phyloP scores from a whole-genome alignment of 148 eudicot genomes.

The Cornus controversa region DNA sequence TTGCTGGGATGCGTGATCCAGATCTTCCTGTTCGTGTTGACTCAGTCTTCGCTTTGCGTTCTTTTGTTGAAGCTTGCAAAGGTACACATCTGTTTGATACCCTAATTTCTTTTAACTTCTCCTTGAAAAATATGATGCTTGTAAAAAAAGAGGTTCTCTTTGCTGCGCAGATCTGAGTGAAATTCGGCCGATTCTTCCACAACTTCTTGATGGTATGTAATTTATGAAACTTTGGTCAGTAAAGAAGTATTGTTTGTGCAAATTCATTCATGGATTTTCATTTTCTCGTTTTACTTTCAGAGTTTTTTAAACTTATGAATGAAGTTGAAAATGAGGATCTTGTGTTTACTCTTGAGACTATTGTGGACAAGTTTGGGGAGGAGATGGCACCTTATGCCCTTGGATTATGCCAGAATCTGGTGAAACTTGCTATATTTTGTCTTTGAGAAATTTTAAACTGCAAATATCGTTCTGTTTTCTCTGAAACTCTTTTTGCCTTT shows the following conservation, averaged over 20 bases:
- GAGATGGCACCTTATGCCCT: constrained; percentile 99
- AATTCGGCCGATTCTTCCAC: constrained; percentile 97
- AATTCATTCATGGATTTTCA: background rate
- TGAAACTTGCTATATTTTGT: constrained; percentile 25
- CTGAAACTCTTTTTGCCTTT: constrained; percentile 8
- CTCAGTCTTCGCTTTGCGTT: constrained; percentile 94
- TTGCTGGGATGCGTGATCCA: constrained; percentile 91
- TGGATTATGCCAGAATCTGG: constrained; percentile 99
- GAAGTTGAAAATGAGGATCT: constrained; percentile 99
- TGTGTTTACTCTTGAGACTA: constrained; percentile 98
- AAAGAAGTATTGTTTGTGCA: background rate
- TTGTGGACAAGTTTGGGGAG: constrained; percentile 99
- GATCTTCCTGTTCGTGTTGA: constrained; percentile 99
- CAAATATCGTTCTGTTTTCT: background rate
- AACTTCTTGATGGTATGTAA: constrained; percentile 79
- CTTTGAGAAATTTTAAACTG: background rate
- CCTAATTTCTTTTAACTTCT: background rate
- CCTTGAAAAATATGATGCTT: background rate
- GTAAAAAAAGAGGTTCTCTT: background rate
- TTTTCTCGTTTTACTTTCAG: constrained; percentile 34
- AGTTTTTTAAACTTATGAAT: constrained; percentile 96
- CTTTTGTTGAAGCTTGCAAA: constrained; percentile 98
- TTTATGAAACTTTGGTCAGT: background rate
- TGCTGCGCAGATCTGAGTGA: constrained; percentile 70
- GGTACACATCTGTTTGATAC: constrained; percentile 33